Evolutionary conservation across 1,139 yeast species (phyloP).

Genomic region (Scheffersomyces segobiensis): DNA sequence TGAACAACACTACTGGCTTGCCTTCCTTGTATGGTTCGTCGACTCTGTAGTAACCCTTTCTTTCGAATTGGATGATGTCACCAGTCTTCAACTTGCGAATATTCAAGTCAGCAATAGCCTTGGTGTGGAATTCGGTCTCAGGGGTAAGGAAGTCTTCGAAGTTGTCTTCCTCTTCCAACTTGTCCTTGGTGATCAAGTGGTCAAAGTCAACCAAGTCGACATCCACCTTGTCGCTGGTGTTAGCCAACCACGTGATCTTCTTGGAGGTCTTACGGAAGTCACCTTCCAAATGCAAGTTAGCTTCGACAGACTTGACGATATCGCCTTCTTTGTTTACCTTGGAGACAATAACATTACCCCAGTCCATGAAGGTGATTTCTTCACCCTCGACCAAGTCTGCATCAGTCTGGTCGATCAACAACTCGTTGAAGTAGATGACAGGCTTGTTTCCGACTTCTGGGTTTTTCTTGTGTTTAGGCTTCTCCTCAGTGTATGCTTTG

Average conservation of each 20-base stretch:
- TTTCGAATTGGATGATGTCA: constrained; percentile 90
- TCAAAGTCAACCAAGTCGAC: constrained; percentile 91
- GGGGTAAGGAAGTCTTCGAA: constrained; percentile 92
- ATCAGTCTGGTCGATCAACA: constrained; percentile 86
- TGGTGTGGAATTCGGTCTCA: constrained; percentile 78
- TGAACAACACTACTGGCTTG: constrained; percentile 75
- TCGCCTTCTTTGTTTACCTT: constrained; percentile 60
- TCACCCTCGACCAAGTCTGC: constrained; percentile 75
- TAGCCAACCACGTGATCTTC: constrained; percentile 95
- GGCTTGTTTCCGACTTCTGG: constrained; percentile 85
- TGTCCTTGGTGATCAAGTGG: constrained; percentile 93
- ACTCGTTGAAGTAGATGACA: constrained; percentile 63
- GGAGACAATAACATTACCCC: constrained; percentile 93
- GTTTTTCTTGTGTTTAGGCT: constrained; percentile 95
- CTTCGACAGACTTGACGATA: constrained; percentile 64
- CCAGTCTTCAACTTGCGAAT: constrained; percentile 76
- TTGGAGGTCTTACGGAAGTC: constrained; percentile 96
- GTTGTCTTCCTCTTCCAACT: constrained; percentile 91
- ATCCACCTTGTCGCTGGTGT: constrained; percentile 65
- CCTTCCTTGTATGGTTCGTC: constrained; percentile 63
- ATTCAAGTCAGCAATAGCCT: constrained; percentile 81
- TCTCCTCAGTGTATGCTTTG: constrained; percentile 60
- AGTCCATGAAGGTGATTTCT: constrained; percentile 96
- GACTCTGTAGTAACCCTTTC: constrained; percentile 93
- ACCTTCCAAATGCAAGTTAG: constrained; percentile 87